Conservation (phyloP, 139 green algal species). For the Chlamydomonas asymmetrica region DNA sequence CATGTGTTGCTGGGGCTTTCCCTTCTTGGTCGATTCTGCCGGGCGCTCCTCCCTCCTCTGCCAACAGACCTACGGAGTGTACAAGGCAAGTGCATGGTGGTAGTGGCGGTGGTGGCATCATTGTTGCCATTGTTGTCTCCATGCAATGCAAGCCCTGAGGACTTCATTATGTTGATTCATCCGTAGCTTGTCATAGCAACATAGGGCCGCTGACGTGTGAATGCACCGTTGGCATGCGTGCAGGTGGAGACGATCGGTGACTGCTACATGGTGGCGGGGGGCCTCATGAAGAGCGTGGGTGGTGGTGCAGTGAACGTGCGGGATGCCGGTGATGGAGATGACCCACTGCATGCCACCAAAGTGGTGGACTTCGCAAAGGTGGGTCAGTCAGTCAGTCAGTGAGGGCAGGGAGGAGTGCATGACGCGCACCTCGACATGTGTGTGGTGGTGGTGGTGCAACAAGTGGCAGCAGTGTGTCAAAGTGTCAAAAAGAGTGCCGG, state of each 20-base stretch:
- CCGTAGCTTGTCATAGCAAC: background rate
- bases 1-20: too few relatives aligned
- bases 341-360: conserved; percentile 1
- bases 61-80: conserved; percentile 11
- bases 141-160: too few relatives aligned
- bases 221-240: background rate
- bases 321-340: background rate
- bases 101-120: too few relatives aligned
- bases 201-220: background rate
- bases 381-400: too few relatives aligned
- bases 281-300: background rate
- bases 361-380: conserved; percentile 1
- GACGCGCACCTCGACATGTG: too few relatives aligned
- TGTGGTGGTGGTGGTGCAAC: too few relatives aligned
- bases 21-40: too few relatives aligned
- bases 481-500: too few relatives aligned
- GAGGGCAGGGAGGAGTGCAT: background rate
- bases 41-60: too few relatives aligned
- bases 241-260: conserved; percentile 22
- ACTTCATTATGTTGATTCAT: background rate
- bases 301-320: background rate
- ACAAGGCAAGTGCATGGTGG: background rate
- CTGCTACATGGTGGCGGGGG: conserved; percentile 19
- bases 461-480: too few relatives aligned
- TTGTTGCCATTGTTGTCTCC: too few relatives aligned